Conservation (phyloP, 306 rosid genomes). For the Cicer cuneatum region DNA sequence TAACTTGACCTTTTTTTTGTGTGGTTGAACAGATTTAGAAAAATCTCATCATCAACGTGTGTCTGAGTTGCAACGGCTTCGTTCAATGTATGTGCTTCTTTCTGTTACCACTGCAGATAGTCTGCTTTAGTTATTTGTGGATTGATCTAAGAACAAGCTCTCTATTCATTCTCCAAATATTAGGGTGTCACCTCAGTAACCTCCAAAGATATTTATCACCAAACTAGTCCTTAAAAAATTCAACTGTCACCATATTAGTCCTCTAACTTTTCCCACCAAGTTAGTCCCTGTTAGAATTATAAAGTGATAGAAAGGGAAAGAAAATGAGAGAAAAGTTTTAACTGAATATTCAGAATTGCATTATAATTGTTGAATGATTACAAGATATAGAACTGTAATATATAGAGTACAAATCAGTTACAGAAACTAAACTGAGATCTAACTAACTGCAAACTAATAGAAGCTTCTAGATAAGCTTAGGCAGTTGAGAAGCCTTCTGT, state of each 20-base stretch:
- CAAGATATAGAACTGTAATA: no score
- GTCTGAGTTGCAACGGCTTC: constrained; percentile 87
- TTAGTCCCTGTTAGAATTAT: background rate
- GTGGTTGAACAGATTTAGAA: constrained; percentile 78
- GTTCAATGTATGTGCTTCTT: constrained; percentile 73
- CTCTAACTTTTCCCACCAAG: background rate
- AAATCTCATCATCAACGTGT: constrained; percentile 98
- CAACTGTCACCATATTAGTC: background rate
- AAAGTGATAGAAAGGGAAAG: no score
- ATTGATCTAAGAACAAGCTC: background rate
- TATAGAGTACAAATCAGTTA: no score
- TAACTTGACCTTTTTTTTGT: constrained; percentile 24
- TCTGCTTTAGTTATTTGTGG: constrained; percentile 27
- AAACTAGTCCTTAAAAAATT: background rate
- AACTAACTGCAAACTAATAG: no score
- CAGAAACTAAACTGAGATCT: no score
- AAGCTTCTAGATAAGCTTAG: no score
- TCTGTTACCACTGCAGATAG: constrained; percentile 31
- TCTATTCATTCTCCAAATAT: background rate
- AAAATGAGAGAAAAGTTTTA: no score
- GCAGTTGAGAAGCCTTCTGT: no score
- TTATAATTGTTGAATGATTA: no score
- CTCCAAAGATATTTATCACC: constrained; percentile 12
- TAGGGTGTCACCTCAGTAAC: constrained; percentile 13
- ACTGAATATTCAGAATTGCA: no score